phyloP scores from a whole-genome alignment of 768 basidiomycete genomes.

The Nevesoporus exiguus region DNA sequence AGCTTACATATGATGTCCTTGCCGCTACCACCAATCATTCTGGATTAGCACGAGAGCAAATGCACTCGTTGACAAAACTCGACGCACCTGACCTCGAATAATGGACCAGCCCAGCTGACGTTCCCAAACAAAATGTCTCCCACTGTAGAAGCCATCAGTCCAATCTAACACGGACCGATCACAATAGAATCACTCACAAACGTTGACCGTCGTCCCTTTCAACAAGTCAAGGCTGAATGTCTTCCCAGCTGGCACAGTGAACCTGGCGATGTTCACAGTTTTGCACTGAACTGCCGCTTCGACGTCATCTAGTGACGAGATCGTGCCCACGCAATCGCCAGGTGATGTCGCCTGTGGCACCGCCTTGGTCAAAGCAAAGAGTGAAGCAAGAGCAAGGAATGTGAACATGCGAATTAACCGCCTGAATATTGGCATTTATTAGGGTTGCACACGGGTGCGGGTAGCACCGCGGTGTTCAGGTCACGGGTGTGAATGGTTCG shows the following conservation, averaged over 20 bases:
- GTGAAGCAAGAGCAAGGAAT: conserved; percentile 9
- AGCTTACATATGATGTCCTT: conserved; percentile 45
- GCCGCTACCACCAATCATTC: conserved; percentile 36
- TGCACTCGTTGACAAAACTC: neutral
- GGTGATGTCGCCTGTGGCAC: conserved; percentile 12
- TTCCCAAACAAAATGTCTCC: conserved; percentile 59
- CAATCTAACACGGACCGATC: too few species aligned
- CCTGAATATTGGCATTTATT: neutral
- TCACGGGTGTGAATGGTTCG: too few species aligned
- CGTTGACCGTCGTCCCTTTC: conserved; percentile 52
- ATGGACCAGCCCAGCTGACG: conserved; percentile 48
- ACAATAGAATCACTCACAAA: conserved; percentile 42
- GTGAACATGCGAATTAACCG: conserved; percentile 5
- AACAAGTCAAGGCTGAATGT: conserved; percentile 46
- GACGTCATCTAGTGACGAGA: conserved; percentile 51
- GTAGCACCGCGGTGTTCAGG: too few species aligned
- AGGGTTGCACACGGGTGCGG: too few species aligned
- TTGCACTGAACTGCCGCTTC: conserved; percentile 50
- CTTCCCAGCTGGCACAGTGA: conserved; percentile 55
- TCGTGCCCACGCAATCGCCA: conserved; percentile 45
- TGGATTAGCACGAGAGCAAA: neutral
- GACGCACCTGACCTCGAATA: conserved; percentile 49
- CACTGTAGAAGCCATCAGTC: conserved; percentile 30
- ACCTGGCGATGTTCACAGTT: conserved; percentile 53
- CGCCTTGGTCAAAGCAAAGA: conserved; percentile 18